A percentile compares a stretch with the other conserved stretches of the same genome.
Conservation (phyloP, 768 basidiomycete species). For the Suillus paluster region DNA sequence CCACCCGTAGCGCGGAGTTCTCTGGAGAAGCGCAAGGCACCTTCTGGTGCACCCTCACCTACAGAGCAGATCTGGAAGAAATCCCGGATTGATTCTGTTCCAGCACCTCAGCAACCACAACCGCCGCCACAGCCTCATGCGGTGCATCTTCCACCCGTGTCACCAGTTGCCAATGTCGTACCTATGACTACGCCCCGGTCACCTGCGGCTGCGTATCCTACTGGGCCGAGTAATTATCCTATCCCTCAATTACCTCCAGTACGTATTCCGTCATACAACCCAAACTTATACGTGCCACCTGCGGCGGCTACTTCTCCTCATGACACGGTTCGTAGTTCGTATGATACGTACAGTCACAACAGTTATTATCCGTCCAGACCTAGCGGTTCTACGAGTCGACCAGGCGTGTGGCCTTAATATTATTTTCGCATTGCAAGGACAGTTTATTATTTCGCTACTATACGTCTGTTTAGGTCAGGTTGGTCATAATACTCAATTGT, state of each 20-base stretch:
- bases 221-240: slow-evolving; percentile 22
- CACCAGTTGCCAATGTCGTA: slow-evolving; percentile 18
- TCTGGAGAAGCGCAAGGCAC: slow-evolving; percentile 63
- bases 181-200: slow-evolving; percentile 6
- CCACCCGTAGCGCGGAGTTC: slow-evolving; percentile 24
- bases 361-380: slow-evolving; percentile 24
- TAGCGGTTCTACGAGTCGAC: slow-evolving; percentile 27
- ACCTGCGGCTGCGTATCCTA: slow-evolving; percentile 17
- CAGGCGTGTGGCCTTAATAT: slow-evolving; percentile 33
- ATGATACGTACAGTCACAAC: slow-evolving; percentile 25
- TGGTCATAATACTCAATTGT: slow-evolving; percentile 17
- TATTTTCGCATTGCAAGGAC: slow-evolving; percentile 16
- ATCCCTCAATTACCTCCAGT: slow-evolving; percentile 32
- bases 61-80: slow-evolving; percentile 82
- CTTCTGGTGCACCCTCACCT: slow-evolving; percentile 52
- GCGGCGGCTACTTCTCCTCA: slow-evolving; percentile 11
- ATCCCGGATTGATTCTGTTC: slow-evolving; percentile 40
- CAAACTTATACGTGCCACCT: slow-evolving; percentile 21
- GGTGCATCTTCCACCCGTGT: slow-evolving; percentile 29
- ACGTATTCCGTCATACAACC: slow-evolving; percentile 22
- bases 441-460: slow-evolving; percentile 9
- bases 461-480: slow-evolving; percentile 14
- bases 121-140: slow-evolving; percentile 5
- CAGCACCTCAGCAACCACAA: slow-evolving; percentile 14
- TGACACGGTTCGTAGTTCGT: slow-evolving; percentile 27